Base-by-base conservation (phyloP, 441 rosid species). In the Daphne laureola region DNA sequence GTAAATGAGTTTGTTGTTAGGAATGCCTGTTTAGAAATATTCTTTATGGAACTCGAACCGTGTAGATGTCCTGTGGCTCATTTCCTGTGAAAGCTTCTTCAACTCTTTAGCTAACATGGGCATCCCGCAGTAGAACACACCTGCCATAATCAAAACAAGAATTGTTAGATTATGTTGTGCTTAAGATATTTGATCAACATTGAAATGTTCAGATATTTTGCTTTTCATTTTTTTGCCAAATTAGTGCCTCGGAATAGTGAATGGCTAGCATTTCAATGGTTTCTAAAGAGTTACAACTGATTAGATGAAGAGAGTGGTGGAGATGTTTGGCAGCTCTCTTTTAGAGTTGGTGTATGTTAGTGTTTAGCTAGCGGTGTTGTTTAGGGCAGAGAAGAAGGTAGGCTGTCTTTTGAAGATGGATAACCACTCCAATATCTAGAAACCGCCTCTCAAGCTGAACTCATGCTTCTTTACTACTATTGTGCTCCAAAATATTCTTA, bases 101-200 rank as follows among this genome's bases (percentile, higher is more conserved):
- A 93, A 69, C 66, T 90, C 99, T 76, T 83, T 93, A 17, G 97
- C 97, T 68, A 93, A 64, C 44, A 78, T 68, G n/a, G 95, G 96
- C 79, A 78, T 77, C 54, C 99, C 97, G 18, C 99, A 93, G 62
- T 85, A 93, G 78, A 93, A 90, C 26, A 93, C 96, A 36, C 98
- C 97, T 92, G 85, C 81, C 12, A 23, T 27, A 54, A 13, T 15
- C 7, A 7, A 8, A n/a, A 15, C 27, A 8, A 51, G 13, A 46
- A 7, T 46, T 9, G 25, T 16, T 23, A 17, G 13, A 46, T 46
- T 17, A 46, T 12, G 12, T 47, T 2, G 17, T 47, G 26, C 31
- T 26, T 8, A 26, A 38, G 21, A 12, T 38, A 23, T 12, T 26
- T 26, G 50, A 25, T 44, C 46, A 6, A 14, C 49, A 46, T 14